These are phyloP conservation scores for Talaromyces pinophilus DNA, from an alignment of 2,329 filamentous ascomycete species.

Conservation along the genomic window DNA sequence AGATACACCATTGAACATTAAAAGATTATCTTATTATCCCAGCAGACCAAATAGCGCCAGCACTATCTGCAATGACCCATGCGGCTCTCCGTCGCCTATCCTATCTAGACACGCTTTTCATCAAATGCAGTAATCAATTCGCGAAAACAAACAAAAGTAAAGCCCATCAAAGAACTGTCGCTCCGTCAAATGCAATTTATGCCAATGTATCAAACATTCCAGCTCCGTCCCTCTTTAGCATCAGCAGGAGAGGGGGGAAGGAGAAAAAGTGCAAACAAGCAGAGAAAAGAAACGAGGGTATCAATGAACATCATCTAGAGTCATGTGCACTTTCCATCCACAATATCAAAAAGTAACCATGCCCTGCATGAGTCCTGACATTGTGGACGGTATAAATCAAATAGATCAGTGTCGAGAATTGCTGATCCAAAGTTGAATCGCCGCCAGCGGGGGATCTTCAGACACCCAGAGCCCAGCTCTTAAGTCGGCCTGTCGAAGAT, in stretches of 20 bases:
- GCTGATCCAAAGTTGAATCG: slow-evolving; percentile 51
- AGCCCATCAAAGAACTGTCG: not conserved
- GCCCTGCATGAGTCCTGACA: not conserved
- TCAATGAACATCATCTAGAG: slow-evolving; percentile 20
- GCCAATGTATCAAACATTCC: slow-evolving; percentile 6
- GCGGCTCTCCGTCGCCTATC: not conserved
- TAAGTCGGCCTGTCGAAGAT: slow-evolving; percentile 57
- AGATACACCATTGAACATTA: not conserved
- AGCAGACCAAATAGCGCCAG: slow-evolving; percentile 1
- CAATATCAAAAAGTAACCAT: not conserved
- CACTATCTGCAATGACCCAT: not conserved
- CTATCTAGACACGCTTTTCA: slow-evolving; percentile 11
- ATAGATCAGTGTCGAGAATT: slow-evolving; percentile 34
- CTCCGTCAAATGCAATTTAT: slow-evolving; percentile 21
- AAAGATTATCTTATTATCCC: slow-evolving; percentile 8
- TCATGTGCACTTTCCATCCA: not conserved
- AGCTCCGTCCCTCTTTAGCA: not conserved
- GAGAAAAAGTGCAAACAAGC: not conserved
- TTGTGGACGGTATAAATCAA: not conserved
- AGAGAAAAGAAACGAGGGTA: slow-evolving; percentile 16
- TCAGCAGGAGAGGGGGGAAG: not conserved
- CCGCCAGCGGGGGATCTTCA: slow-evolving; percentile 60
- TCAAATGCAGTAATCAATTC: not conserved
- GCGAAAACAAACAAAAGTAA: not conserved
- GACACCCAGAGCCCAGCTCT: slow-evolving; percentile 62